A percentile compares a stretch with the other conserved stretches of the same genome.
These are phyloP conservation scores for Cordyceps farinosa DNA, from an alignment of 2,329 filamentous ascomycete species.

Conservation along the genomic window DNA sequence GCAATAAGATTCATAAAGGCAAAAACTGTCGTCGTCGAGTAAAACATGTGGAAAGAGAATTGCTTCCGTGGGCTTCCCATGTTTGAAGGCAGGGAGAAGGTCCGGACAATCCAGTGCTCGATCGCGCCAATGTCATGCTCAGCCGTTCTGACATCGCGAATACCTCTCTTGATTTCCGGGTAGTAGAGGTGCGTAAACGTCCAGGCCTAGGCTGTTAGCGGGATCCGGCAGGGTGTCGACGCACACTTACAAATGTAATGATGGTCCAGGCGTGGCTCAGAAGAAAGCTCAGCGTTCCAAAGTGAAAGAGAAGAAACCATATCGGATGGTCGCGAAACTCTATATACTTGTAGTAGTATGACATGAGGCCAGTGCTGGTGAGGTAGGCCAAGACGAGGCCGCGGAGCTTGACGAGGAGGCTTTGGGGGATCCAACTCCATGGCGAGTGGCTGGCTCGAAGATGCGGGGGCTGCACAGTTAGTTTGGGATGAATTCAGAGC, in stretches of 20 bases:
- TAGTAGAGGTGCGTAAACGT: conserved; percentile 50
- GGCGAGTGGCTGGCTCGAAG: conserved; percentile 50
- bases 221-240: conserved; percentile 16
- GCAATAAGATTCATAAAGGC: conserved; percentile 48
- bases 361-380: conserved; percentile 38
- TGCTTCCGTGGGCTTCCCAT: conserved; percentile 39
- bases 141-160: too few relatives aligned
- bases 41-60: conserved; percentile 50
- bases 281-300: conserved; percentile 43
- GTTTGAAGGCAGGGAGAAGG: conserved; percentile 45
- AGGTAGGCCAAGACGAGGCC: conserved; percentile 42
- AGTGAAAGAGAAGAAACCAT: conserved; percentile 47
- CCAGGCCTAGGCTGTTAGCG: conserved; percentile 38
- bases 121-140: conserved; percentile 29
- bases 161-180: conserved; percentile 36
- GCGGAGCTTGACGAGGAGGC: conserved; percentile 42
- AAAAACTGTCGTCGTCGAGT: conserved; percentile 44
- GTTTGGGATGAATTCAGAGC: background rate
- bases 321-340: conserved; percentile 36
- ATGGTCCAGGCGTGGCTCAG: conserved; percentile 45
- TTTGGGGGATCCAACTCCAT: conserved; percentile 46
- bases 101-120: conserved; percentile 36
- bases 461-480: conserved; percentile 42
- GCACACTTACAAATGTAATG: conserved; percentile 41
- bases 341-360: conserved; percentile 44